A percentile compares a stretch with the other conserved stretches of the same genome.
These are phyloP conservation scores for Ceratobasidium sp. DNA, from an alignment of 1,284 basidiomycete genomes.

Conservation along the genomic window DNA sequence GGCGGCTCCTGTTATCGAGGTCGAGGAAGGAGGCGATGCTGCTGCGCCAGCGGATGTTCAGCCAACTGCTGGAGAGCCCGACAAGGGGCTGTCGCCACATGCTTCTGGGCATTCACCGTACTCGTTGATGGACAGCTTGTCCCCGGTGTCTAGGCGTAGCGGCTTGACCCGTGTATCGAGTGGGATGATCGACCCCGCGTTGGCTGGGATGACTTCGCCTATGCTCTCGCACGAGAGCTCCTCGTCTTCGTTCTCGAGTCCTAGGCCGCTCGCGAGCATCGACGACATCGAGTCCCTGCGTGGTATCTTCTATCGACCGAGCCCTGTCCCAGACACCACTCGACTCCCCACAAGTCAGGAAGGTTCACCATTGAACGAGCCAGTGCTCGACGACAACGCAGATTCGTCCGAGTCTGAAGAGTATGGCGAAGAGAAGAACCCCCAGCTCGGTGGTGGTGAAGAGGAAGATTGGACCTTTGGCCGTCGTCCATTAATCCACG, in stretches of 20 bases:
- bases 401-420: background rate
- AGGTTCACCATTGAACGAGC: conserved; percentile 1
- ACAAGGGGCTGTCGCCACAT: background rate
- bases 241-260: conserved; percentile 36
- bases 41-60: background rate
- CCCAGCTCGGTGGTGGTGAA: background rate
- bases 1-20: background rate
- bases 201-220: conserved; percentile 2
- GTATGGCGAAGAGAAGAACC: background rate
- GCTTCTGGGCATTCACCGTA: background rate
- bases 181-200: conserved; percentile 31
- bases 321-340: conserved; percentile 11
- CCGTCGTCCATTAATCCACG: conserved; percentile 18
- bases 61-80: background rate
- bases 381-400: background rate
- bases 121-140: conserved; percentile 13
- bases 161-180: conserved; percentile 21
- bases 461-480: conserved; percentile 38
- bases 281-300: conserved; percentile 36
- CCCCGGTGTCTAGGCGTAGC: conserved; percentile 6
- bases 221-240: conserved; percentile 30
- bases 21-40: background rate
- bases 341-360: background rate
- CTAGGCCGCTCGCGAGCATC: conserved; percentile 13
- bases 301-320: conserved; percentile 35